Evolutionary conservation across 2,329 filamentous ascomycete species (phyloP), one percentile per base, ranked within the genome.

Genomic region (Cryphonectria japonica): DNA sequence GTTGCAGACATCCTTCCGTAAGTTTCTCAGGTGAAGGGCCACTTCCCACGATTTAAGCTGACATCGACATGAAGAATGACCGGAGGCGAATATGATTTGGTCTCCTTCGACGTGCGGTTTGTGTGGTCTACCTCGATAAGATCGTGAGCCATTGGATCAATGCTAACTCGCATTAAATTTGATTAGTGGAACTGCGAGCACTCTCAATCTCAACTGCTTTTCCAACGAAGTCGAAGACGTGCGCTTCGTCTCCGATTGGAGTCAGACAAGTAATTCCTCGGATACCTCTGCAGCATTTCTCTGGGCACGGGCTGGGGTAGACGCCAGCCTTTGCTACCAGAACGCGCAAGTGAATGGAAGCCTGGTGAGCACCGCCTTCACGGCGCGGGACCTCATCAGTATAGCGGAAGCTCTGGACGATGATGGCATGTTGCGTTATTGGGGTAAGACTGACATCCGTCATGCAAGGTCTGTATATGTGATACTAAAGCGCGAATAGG

Each of bases 371-470:
- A 85, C 83, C 0, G 80, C 82, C 0, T 85, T 83, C 71, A 78
- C 79, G 0, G 84, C 80, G 0, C 76, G 84, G 46, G 85, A 87
- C 70, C 77, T 85, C 73, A 80, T 85, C 69, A 69, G 75, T 6
- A 80, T 86, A 66, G 82, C 82, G 0, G 84, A 86, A 66, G 81
- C 82, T 1, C 73, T 85, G 2, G 77, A 74, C 1, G 82, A 83
- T 63, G 82, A 83, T 69, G 81, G 81, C 0, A 59, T 83, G 54
- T 73, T 84, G 13, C 71, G 79, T 29, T 85, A 80, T 71, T 83
- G 79, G 80, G 83, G 82, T 77, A 72, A 39, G n/a, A 59, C 19
- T 37, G 14, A 63, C 29, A 14, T 19, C n/a, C n/a, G 32, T 22
- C 6, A 19, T 29, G 66, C 63, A 34, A 32, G 6, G n/a, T 29